A percentile compares a stretch with the other conserved stretches of the same genome.
Conservation (phyloP, 768 basidiomycete genomes). For the Amanita subjunquillea region DNA sequence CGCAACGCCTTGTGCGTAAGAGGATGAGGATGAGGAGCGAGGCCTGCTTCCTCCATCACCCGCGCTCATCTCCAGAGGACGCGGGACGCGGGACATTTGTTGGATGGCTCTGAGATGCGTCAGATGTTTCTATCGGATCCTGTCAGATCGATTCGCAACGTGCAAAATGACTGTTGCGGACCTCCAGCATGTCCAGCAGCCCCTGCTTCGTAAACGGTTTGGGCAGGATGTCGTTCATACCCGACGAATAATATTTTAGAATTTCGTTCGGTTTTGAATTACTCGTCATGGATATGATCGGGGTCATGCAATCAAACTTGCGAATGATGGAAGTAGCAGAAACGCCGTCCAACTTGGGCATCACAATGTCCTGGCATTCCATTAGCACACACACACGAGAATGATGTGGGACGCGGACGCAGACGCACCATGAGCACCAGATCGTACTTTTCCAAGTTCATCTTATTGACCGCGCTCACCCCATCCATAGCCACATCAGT, state of each 20-base stretch:
- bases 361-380: conserved; percentile 74
- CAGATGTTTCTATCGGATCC: conserved; percentile 57
- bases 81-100: conserved; percentile 57
- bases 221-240: conserved; percentile 95
- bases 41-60: conserved; percentile 21
- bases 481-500: conserved; percentile 95
- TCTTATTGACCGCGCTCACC: conserved; percentile 85
- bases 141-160: not conserved
- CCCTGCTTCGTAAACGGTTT: conserved; percentile 97
- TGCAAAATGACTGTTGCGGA: conserved; percentile 13
- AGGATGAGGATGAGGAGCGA: conserved; percentile 7
- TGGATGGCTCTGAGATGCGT: conserved; percentile 83
- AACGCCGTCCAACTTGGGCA: conserved; percentile 83
- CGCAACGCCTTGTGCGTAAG: not conserved
- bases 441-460: conserved; percentile 95
- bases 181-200: conserved; percentile 87
- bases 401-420: conserved; percentile 4
- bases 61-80: conserved; percentile 58
- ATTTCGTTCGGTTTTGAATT: conserved; percentile 91
- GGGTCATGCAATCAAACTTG: conserved; percentile 91
- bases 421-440: conserved; percentile 81
- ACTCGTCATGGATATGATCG: conserved; percentile 97
- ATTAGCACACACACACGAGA: not conserved
- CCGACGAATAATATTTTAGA: conserved; percentile 80
- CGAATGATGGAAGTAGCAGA: conserved; percentile 89